Conservation (phyloP, 169 alveolate genomes). For the Eimeria brunetti region DNA sequence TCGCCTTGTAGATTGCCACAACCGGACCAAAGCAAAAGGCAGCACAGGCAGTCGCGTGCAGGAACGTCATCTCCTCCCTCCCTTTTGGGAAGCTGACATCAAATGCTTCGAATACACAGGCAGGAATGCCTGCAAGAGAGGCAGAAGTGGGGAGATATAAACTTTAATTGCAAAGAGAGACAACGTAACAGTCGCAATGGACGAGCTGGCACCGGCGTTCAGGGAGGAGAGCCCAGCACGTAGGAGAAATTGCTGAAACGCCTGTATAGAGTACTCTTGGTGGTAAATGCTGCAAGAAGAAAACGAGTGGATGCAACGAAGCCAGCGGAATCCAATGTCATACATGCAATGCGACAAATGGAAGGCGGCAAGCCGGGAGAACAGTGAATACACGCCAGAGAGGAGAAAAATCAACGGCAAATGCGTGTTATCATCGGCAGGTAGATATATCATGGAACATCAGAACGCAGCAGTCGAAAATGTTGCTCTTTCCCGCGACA, state of each 20-base stretch:
- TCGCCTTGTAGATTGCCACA: conserved; percentile 64
- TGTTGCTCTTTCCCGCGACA: neutral
- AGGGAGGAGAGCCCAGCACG: neutral
- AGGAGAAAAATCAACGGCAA: neutral
- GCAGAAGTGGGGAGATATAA: neutral
- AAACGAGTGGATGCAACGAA: neutral
- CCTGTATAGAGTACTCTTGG: neutral
- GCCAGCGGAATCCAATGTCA: neutral
- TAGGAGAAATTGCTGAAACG: neutral
- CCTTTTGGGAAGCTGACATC: neutral
- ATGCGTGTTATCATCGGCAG: neutral
- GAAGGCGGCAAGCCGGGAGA: neutral
- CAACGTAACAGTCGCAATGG: neutral
- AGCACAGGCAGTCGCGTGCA: conserved; percentile 66
- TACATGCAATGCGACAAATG: neutral
- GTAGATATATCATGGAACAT: neutral
- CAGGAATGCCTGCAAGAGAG: neutral
- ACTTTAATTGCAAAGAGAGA: neutral
- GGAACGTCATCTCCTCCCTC: conserved; percentile 46
- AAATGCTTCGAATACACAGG: neutral
- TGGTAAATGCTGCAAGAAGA: neutral
- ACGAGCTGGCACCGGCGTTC: neutral
- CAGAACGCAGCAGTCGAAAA: neutral
- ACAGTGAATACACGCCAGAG: neutral
- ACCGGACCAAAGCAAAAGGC: conserved; percentile 70